phyloP scores from a whole-genome alignment of 1,139 yeast species.

The Ogataea hybrid region DNA sequence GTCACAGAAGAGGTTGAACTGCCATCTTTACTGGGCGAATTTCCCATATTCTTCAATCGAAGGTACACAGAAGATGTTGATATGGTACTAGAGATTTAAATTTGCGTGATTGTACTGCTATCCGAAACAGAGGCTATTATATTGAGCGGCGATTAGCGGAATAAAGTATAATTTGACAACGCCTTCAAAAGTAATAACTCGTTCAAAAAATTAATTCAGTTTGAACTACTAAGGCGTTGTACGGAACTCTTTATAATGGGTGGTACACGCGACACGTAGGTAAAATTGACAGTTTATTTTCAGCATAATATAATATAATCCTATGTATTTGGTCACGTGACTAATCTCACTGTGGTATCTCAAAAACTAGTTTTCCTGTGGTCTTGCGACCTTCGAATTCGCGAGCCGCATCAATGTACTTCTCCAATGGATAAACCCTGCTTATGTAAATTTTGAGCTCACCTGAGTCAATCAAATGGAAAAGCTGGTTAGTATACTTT shows the following conservation, averaged over 20 bases:
- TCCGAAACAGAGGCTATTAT: neutral
- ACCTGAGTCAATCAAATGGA: conserved; percentile 46
- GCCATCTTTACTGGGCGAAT: conserved; percentile 45
- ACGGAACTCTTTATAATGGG: neutral
- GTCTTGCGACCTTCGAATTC: conserved; percentile 73
- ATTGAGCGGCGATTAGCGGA: no score
- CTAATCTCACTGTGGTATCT: conserved; percentile 34
- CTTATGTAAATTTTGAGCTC: conserved; percentile 50
- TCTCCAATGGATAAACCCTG: conserved; percentile 58
- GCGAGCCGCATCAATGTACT: conserved; percentile 62
- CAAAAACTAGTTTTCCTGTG: conserved; percentile 70
- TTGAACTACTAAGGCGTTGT: conserved; percentile 1
- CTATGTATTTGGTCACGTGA: neutral
- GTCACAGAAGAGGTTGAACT: conserved; percentile 36
- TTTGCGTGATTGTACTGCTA: neutral
- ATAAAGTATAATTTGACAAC: conserved; percentile 2
- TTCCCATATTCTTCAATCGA: conserved; percentile 43
- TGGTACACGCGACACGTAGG: neutral
- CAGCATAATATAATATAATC: neutral
- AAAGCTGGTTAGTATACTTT: no score
- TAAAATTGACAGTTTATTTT: neutral
- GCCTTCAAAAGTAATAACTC: conserved; percentile 6
- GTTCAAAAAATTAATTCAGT: conserved; percentile 1
- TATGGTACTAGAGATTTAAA: neutral
- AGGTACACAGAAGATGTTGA: neutral